Evolutionary conservation across 305 asterid species (phyloP).

Genomic region (Rubia balearica): DNA sequence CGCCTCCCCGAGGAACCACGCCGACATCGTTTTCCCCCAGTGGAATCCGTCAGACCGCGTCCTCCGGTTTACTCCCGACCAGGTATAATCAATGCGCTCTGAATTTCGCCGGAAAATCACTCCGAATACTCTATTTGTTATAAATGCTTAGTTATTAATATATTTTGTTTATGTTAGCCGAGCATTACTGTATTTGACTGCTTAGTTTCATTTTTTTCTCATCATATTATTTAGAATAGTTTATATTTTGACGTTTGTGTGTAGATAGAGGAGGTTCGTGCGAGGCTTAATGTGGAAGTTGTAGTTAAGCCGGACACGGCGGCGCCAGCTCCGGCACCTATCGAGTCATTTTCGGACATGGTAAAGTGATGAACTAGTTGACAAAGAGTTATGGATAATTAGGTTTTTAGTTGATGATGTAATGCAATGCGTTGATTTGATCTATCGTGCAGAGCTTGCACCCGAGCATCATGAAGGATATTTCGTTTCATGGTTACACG

Average conservation of each 20-base stretch:
- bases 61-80: slow-evolving; percentile 59
- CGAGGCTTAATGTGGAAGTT: slow-evolving; percentile 79
- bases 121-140: neutral
- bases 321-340: slow-evolving; percentile 64
- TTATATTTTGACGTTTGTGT: neutral
- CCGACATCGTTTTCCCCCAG: slow-evolving; percentile 48
- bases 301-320: slow-evolving; percentile 59
- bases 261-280: slow-evolving; percentile 31
- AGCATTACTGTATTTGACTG: no score
- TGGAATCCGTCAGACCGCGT: slow-evolving; percentile 94
- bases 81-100: slow-evolving; percentile 32
- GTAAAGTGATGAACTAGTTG: slow-evolving; percentile 51
- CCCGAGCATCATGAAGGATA: no score
- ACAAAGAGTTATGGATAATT: neutral
- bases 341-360: slow-evolving; percentile 84
- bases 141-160: no score
- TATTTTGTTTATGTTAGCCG: no score
- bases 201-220: neutral
- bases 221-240: neutral
- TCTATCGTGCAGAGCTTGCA: slow-evolving; percentile 57
- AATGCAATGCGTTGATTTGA: slow-evolving; percentile 11
- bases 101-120: neutral
- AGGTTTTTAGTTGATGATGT: slow-evolving; percentile 7
- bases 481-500: no score
- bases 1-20: slow-evolving; percentile 28